These are phyloP conservation scores for Solanum gandarillasii DNA, from an alignment of 257 asterid species.

Conservation along the genomic window DNA sequence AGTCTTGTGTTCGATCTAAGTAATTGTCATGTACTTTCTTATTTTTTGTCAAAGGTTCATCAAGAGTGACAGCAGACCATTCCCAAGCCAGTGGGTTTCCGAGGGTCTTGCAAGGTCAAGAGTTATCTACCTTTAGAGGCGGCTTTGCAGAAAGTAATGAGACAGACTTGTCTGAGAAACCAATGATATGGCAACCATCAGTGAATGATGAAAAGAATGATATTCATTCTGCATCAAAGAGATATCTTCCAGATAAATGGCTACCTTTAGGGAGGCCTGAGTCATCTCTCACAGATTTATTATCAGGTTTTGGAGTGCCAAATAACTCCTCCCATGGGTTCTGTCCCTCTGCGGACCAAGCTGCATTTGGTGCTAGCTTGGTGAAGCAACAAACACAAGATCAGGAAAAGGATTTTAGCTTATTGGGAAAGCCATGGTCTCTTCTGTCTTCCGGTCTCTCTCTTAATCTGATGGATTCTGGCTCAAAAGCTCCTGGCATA, in stretches of 20 bases:
- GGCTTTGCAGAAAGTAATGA: conserved; percentile 52
- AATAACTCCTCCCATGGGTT: conserved; percentile 33
- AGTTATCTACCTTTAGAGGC: conserved; percentile 68
- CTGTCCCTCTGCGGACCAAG: conserved; percentile 34
- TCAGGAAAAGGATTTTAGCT: conserved; percentile 41
- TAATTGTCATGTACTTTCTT: background rate
- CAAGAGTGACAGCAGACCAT: conserved; percentile 64
- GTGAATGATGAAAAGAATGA: conserved; percentile 51
- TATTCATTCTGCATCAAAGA: conserved; percentile 32
- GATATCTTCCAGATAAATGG: conserved; percentile 51
- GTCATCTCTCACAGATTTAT: conserved; percentile 57
- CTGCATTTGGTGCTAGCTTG: conserved; percentile 6
- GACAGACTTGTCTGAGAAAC: conserved; percentile 61
- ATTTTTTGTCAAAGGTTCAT: conserved; percentile 36
- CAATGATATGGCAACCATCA: conserved; percentile 37
- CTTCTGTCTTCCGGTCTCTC: conserved; percentile 47
- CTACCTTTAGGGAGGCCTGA: conserved; percentile 59
- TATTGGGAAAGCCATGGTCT: conserved; percentile 49
- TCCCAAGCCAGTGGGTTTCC: conserved; percentile 50
- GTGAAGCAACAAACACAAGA: conserved; percentile 39
- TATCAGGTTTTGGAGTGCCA: conserved; percentile 76
- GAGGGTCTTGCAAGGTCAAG: conserved; percentile 98
- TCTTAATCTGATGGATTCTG: conserved; percentile 58
- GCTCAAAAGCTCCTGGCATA: conserved; percentile 30
- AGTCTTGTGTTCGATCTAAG: background rate